Percentiles rank a stretch among this genome's conserved stretches.
Evolutionary conservation across 1,284 basidiomycete genomes (phyloP).

Genomic region (Macrocystidia cucumis): DNA sequence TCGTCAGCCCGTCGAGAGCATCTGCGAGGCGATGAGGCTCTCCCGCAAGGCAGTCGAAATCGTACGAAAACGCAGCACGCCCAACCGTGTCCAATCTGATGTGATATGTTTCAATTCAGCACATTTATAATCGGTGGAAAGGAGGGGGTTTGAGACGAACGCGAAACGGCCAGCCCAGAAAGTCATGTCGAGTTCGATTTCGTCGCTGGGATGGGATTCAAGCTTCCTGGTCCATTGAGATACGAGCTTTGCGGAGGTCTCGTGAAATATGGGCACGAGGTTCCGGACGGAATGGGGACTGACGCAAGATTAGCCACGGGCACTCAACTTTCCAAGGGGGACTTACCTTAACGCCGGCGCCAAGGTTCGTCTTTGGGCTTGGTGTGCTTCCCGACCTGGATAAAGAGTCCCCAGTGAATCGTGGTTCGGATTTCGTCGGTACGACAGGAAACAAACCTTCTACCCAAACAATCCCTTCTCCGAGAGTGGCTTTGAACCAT

Average conservation of each 20-base stretch:
- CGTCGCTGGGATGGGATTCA: slow-evolving; percentile 26
- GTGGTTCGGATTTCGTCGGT: slow-evolving; percentile 1
- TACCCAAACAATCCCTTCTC: slow-evolving; percentile 55
- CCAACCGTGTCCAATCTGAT: slow-evolving; percentile 46
- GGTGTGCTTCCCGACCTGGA: slow-evolving; percentile 44
- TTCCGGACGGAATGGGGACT: slow-evolving; percentile 45
- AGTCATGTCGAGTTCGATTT: slow-evolving; percentile 44
- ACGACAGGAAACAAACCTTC: slow-evolving; percentile 31
- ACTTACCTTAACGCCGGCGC: slow-evolving; percentile 47
- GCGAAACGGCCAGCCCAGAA: slow-evolving; percentile 53
- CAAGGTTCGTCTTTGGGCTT: slow-evolving; percentile 39
- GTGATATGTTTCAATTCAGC: slow-evolving; percentile 3
- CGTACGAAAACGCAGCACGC: slow-evolving; percentile 47
- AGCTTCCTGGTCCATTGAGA: slow-evolving; percentile 37
- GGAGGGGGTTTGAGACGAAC: slow-evolving; percentile 22
- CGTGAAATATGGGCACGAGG: slow-evolving; percentile 39
- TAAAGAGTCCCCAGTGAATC: slow-evolving; percentile 31
- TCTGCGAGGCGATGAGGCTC: slow-evolving; percentile 35
- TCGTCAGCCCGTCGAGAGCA: slow-evolving; percentile 47
- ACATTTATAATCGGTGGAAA: slow-evolving; percentile 1
- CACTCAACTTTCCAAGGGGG: background rate
- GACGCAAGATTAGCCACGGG: slow-evolving; percentile 4
- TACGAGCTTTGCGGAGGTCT: slow-evolving; percentile 40
- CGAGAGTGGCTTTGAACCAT: slow-evolving; percentile 51
- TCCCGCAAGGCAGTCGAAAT: slow-evolving; percentile 45